These are phyloP conservation scores for Claviceps arundinis DNA, from an alignment of 2,329 filamentous ascomycete species.

Conservation along the genomic window DNA sequence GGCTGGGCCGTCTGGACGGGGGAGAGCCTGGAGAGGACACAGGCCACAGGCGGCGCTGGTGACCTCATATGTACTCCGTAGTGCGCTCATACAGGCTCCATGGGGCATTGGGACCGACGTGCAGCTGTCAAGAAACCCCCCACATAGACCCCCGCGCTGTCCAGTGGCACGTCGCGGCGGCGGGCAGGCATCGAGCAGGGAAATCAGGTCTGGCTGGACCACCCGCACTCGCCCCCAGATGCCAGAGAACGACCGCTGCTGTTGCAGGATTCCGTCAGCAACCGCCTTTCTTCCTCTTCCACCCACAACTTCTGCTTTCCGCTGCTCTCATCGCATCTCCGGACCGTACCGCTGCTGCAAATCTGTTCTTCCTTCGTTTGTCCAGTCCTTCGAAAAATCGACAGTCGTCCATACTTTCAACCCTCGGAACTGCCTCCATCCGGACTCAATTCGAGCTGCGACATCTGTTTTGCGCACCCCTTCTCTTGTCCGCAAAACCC, in stretches of 20 bases:
- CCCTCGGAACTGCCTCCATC: not conserved
- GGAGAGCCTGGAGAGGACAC: not conserved
- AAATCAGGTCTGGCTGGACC: no score
- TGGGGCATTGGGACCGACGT: not conserved
- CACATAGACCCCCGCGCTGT: not conserved
- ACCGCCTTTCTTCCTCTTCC: not conserved
- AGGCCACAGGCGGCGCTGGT: not conserved
- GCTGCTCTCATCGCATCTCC: not conserved
- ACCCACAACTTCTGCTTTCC: not conserved
- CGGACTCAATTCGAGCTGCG: not conserved
- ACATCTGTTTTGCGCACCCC: not conserved
- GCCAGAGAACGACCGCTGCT: no score
- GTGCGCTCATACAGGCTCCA: no score
- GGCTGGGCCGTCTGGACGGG: no score
- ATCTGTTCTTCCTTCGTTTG: not conserved
- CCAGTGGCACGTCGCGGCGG: not conserved
- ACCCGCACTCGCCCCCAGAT: no score
- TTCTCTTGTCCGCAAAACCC: not conserved
- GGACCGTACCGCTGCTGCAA: not conserved
- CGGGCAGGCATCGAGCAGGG: not conserved
- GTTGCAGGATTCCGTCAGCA: not conserved
- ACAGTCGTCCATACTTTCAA: not conserved
- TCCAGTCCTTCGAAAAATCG: not conserved
- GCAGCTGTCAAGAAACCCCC: not conserved
- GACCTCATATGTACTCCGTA: conserved; percentile 2